These are phyloP conservation scores for Lactifluus pinguis DNA, from an alignment of 768 basidiomycete species.

Conservation along the genomic window DNA sequence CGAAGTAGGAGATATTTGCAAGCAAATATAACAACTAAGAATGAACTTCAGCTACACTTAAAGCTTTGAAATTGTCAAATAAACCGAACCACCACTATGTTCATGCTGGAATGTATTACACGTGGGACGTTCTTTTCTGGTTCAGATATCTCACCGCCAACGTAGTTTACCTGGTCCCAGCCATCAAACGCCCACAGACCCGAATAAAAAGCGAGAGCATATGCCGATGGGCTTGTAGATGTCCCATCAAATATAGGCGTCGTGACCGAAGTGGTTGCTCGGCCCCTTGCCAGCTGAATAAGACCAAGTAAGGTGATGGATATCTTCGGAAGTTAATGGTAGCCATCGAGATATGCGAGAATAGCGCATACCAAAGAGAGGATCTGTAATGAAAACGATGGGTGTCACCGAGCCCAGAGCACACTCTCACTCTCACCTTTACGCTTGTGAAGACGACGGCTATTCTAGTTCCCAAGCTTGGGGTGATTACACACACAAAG, in stretches of 20 bases:
- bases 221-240: constrained; percentile 70
- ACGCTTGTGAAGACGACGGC: constrained; percentile 82
- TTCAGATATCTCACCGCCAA: constrained; percentile 79
- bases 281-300: constrained; percentile 63
- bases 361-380: constrained; percentile 48
- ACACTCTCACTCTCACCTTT: constrained; percentile 46
- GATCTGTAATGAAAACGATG: constrained; percentile 34
- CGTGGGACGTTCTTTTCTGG: constrained; percentile 82
- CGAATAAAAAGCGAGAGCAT: constrained; percentile 91
- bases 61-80: not conserved
- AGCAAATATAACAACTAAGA: constrained; percentile 63
- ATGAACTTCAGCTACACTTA: constrained; percentile 8
- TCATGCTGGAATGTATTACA: constrained; percentile 88
- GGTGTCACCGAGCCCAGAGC: not conserved
- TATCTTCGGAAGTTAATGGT: constrained; percentile 34
- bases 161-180: constrained; percentile 91
- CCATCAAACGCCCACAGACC: constrained; percentile 95
- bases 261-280: constrained; percentile 56
- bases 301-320: constrained; percentile 73
- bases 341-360: not conserved
- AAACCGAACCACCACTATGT: constrained; percentile 56
- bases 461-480: constrained; percentile 68
- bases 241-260: constrained; percentile 65
- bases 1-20: constrained; percentile 86
- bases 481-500: constrained; percentile 68